Evolutionary conservation across 345 rosid genomes (phyloP).

Genomic region (Clausena lansium): DNA sequence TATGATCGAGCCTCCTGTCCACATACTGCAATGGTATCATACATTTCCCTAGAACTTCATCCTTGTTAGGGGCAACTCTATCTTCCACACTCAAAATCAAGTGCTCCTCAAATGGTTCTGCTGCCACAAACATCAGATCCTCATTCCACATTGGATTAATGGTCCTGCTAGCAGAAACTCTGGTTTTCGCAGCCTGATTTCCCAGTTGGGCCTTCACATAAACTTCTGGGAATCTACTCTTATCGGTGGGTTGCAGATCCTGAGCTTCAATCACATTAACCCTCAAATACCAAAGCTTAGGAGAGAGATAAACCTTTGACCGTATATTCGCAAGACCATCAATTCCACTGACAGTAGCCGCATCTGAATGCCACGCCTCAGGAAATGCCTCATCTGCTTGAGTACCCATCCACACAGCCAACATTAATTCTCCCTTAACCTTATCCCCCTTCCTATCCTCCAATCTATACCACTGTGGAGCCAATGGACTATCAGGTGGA

Average conservation of each 20-base stretch:
- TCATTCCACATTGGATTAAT: conserved; percentile 92
- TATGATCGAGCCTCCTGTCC: conserved; percentile 74
- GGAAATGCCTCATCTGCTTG: conserved; percentile 99
- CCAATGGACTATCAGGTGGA: conserved; percentile 93
- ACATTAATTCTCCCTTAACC: conserved; percentile 77
- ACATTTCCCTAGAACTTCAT: conserved; percentile 70
- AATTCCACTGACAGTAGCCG: conserved; percentile 72
- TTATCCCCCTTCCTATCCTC: conserved; percentile 70
- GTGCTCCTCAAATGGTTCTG: conserved; percentile 87
- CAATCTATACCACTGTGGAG: conserved; percentile 91
- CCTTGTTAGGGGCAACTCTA: conserved; percentile 79
- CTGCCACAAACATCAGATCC: conserved; percentile 92
- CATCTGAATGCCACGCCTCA: conserved; percentile 97
- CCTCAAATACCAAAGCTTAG: conserved; percentile 91
- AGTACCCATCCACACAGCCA: conserved; percentile 97
- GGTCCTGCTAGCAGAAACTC: conserved; percentile 57
- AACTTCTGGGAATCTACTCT: conserved; percentile 75
- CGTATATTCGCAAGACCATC: conserved; percentile 81
- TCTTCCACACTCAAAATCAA: conserved; percentile 78
- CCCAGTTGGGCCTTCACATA: conserved; percentile 70
- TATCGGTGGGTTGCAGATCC: conserved; percentile 64
- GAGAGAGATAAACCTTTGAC: conserved; percentile 89
- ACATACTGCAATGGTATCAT: conserved; percentile 48
- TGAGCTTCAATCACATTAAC: conserved; percentile 96
- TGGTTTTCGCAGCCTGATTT: conserved; percentile 57